A percentile compares a stretch with the other conserved stretches of the same genome.
Evolutionary conservation across 2,329 filamentous ascomycete species (phyloP).

Genomic region (Lasiodiplodia gonubiensis): DNA sequence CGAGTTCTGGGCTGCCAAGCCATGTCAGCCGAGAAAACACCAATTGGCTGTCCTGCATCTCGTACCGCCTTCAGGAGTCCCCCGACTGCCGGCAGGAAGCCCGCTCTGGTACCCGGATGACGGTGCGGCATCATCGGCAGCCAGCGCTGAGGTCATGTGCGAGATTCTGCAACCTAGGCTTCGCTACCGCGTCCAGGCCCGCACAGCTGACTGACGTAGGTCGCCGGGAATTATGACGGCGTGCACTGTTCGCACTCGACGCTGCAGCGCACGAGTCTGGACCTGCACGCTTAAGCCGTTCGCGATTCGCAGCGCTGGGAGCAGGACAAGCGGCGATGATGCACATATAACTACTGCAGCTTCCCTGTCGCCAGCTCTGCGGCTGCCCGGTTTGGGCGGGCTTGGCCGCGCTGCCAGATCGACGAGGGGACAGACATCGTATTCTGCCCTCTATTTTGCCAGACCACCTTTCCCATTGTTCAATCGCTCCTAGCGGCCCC

Average conservation of each 20-base stretch:
- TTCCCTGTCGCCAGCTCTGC: slow-evolving; percentile 24
- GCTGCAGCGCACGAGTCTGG: background rate
- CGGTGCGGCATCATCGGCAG: slow-evolving; percentile 14
- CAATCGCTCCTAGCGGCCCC: background rate
- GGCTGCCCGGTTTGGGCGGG: slow-evolving; percentile 21
- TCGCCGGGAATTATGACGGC: background rate
- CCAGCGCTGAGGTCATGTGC: slow-evolving; percentile 14
- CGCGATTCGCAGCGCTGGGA: background rate
- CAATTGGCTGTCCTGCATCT: no score
- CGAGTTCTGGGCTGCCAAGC: no score
- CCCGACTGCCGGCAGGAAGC: slow-evolving; percentile 1
- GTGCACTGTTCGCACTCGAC: background rate
- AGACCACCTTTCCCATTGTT: background rate
- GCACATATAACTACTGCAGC: slow-evolving; percentile 19
- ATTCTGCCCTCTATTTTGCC: slow-evolving; percentile 16
- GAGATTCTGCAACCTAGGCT: background rate
- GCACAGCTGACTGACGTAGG: slow-evolving; percentile 6
- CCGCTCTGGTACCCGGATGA: slow-evolving; percentile 10
- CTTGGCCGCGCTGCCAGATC: slow-evolving; percentile 21
- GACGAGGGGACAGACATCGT: slow-evolving; percentile 22
- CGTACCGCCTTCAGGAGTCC: no score
- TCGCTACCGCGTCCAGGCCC: slow-evolving; percentile 1
- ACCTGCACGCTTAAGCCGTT: background rate
- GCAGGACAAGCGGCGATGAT: slow-evolving; percentile 12
- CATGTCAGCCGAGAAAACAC: no score